Evolutionary conservation across 148 eudicot species (phyloP).

Genomic region (Nepenthes gracilis): DNA sequence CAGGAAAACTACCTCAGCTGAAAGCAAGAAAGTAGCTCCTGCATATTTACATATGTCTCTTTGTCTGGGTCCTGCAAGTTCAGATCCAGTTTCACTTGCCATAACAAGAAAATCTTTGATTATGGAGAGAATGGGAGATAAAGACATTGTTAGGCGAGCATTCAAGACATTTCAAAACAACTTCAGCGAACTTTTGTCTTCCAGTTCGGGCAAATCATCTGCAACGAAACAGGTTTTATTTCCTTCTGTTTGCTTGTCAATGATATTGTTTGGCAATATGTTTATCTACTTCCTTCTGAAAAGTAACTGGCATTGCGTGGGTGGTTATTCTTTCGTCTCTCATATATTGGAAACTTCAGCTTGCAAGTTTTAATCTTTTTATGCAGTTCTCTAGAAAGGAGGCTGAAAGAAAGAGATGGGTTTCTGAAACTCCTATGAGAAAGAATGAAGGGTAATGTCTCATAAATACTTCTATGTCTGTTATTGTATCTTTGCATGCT

Average conservation of each 20-base stretch:
- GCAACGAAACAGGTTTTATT: constrained; percentile 31
- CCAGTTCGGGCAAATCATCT: constrained; percentile 22
- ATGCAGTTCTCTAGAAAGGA: constrained; percentile 33
- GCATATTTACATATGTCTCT: constrained; percentile 72
- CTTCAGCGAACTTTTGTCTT: constrained; percentile 16
- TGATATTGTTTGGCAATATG: too few relatives aligned
- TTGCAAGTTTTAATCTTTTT: background rate
- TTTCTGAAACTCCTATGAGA: constrained; percentile 25
- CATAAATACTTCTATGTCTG: background rate
- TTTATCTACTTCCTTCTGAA: too few relatives aligned
- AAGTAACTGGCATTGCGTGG: background rate
- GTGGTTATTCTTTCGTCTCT: background rate
- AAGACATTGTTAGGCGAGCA: constrained; percentile 85
- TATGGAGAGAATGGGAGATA: constrained; percentile 97
- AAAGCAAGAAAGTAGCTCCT: constrained; percentile 38
- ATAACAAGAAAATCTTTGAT: constrained; percentile 56
- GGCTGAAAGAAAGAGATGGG: constrained; percentile 30
- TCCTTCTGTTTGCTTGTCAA: background rate
- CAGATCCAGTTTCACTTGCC: constrained; percentile 21
- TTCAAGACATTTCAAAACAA: constrained; percentile 64
- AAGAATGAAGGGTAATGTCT: constrained; percentile 51
- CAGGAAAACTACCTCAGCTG: constrained; percentile 25
- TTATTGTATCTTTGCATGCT: background rate
- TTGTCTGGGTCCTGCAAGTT: constrained; percentile 34
- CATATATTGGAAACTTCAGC: background rate